Conservation (phyloP, 306 rosid species). For the Senna tora region DNA sequence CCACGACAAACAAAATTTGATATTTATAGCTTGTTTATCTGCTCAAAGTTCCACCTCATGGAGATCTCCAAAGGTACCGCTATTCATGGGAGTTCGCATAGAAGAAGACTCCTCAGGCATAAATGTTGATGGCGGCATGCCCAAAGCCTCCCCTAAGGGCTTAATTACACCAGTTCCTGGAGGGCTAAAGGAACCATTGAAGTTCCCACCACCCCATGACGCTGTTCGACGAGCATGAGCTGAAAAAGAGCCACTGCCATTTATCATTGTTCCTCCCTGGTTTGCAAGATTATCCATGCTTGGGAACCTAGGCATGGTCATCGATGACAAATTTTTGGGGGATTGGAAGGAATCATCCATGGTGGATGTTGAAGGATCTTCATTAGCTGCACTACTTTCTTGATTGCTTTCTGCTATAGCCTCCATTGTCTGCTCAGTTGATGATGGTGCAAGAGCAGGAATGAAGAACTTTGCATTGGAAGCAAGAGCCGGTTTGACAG, state of each 20-base stretch:
- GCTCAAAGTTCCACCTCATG: constrained; percentile 90
- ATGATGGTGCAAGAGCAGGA: constrained; percentile 60
- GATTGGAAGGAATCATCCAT: constrained; percentile 51
- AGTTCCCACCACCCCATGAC: constrained; percentile 82
- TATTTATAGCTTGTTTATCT: constrained; percentile 68
- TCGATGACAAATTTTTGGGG: constrained; percentile 38
- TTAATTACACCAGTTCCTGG: constrained; percentile 41
- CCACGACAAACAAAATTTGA: constrained; percentile 67
- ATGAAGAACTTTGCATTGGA: constrained; percentile 78
- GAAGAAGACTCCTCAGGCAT: constrained; percentile 48
- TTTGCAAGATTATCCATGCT: constrained; percentile 62
- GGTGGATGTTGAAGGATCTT: constrained; percentile 53
- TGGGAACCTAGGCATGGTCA: constrained; percentile 63
- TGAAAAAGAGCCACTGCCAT: constrained; percentile 36
- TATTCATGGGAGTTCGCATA: constrained; percentile 42
- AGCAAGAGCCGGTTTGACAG: constrained; percentile 64
- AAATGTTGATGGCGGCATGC: constrained; percentile 54
- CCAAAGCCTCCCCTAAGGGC: constrained; percentile 57
- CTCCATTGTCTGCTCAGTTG: constrained; percentile 60
- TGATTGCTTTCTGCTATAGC: constrained; percentile 64
- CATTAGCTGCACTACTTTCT: constrained; percentile 51
- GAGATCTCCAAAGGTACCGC: constrained; percentile 69
- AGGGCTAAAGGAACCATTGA: constrained; percentile 55
- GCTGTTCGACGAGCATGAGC: constrained; percentile 70
- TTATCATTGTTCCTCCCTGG: constrained; percentile 36